Evolutionary conservation across 768 basidiomycete species (phyloP).

Genomic region (Cyathus striatus): DNA sequence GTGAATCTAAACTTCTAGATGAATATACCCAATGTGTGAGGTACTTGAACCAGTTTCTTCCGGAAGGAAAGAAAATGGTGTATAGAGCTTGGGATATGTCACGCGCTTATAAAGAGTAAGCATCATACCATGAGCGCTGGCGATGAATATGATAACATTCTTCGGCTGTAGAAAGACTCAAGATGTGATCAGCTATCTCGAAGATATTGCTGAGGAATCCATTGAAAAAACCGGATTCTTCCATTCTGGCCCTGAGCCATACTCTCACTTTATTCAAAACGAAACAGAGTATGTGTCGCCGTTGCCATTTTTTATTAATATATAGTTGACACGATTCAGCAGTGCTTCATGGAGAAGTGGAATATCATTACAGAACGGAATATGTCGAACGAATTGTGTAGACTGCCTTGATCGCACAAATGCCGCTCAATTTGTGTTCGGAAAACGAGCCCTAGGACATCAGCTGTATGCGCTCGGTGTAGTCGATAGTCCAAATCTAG

Average conservation of each 20-base stretch:
- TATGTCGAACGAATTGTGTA: conserved; percentile 93
- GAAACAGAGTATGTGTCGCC: conserved; percentile 30
- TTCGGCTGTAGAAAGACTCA: conserved; percentile 86
- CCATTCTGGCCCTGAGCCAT: conserved; percentile 87
- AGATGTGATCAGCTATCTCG: conserved; percentile 92
- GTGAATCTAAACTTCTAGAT: conserved; percentile 85
- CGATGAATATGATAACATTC: neutral
- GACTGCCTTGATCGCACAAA: conserved; percentile 97
- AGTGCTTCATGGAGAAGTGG: conserved; percentile 50
- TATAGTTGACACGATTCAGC: conserved; percentile 16
- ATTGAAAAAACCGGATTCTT: conserved; percentile 92
- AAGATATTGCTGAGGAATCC: conserved; percentile 92
- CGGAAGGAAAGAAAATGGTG: conserved; percentile 77
- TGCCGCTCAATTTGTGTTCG: conserved; percentile 95
- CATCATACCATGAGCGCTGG: conserved; percentile 2
- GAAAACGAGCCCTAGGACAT: conserved; percentile 90
- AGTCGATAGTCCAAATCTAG: conserved; percentile 77
- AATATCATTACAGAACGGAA: conserved; percentile 85
- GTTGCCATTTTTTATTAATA: conserved; percentile 6
- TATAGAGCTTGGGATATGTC: conserved; percentile 98
- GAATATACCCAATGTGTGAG: conserved; percentile 90
- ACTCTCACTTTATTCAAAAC: conserved; percentile 58
- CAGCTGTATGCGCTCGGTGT: conserved; percentile 94
- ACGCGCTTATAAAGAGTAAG: conserved; percentile 88
- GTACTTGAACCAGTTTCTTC: conserved; percentile 95